These are phyloP conservation scores for Malassezia yamatoensis DNA, from an alignment of 1,284 basidiomycete genomes.

Conservation along the genomic window DNA sequence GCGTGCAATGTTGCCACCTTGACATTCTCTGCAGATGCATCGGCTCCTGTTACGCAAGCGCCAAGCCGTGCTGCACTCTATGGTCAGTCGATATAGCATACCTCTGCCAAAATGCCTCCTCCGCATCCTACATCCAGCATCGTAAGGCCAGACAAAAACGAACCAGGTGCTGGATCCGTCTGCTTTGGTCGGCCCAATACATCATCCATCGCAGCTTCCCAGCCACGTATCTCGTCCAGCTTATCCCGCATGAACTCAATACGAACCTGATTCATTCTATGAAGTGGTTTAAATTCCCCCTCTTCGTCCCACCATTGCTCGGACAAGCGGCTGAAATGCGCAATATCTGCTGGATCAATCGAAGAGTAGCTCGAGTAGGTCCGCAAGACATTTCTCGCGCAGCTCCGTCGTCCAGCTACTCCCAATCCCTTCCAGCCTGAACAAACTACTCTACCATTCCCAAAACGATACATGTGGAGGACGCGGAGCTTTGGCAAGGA, in stretches of 20 bases:
- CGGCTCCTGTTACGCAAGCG: conserved; percentile 73
- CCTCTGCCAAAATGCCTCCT: conserved; percentile 85
- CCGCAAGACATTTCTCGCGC: too few species aligned
- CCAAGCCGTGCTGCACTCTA: conserved; percentile 80
- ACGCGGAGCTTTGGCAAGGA: neutral
- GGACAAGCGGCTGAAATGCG: conserved; percentile 81
- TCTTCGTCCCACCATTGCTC: conserved; percentile 93
- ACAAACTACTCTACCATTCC: neutral
- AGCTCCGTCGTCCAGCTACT: too few species aligned
- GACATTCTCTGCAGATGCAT: conserved; percentile 80
- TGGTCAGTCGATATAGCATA: conserved; percentile 44
- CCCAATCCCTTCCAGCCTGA: too few species aligned
- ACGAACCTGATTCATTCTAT: conserved; percentile 88
- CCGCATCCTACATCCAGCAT: conserved; percentile 85
- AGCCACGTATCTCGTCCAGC: conserved; percentile 43
- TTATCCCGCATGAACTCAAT: conserved; percentile 77
- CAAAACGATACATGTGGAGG: neutral
- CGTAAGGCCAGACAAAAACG: conserved; percentile 54
- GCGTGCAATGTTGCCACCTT: conserved; percentile 76
- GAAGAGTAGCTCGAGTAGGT: conserved; percentile 18
- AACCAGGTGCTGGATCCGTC: conserved; percentile 48
- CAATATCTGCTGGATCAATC: conserved; percentile 51
- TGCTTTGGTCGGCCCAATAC: conserved; percentile 3
- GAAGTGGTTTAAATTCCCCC: conserved; percentile 80
- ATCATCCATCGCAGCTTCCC: conserved; percentile 29